phyloP scores from a whole-genome alignment of 768 basidiomycete genomes.

The Suillus lakei region DNA sequence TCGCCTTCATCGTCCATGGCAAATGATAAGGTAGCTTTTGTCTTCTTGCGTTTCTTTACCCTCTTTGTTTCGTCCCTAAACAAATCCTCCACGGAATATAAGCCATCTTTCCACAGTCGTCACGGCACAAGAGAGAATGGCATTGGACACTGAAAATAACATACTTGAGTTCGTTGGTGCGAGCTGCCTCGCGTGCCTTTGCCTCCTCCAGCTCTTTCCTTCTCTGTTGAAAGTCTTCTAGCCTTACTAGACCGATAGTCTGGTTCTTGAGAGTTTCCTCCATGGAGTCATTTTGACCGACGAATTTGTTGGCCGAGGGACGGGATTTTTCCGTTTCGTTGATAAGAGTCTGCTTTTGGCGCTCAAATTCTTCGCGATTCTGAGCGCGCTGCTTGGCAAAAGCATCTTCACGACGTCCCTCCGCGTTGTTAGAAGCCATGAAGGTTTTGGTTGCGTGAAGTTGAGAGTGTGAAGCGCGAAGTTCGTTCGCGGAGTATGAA shows the following conservation, averaged over 20 bases:
- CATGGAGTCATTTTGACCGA: constrained; percentile 92
- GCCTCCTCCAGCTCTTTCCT: constrained; percentile 91
- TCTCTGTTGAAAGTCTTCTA: constrained; percentile 92
- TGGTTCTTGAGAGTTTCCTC: constrained; percentile 91
- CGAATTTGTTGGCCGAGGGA: constrained; percentile 86
- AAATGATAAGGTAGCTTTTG: constrained; percentile 90
- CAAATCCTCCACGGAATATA: constrained; percentile 78
- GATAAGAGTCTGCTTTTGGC: constrained; percentile 80
- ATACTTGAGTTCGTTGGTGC: constrained; percentile 87
- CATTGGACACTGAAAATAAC: constrained; percentile 42
- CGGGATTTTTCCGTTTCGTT: constrained; percentile 93
- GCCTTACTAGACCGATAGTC: constrained; percentile 88
- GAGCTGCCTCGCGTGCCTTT: constrained; percentile 86
- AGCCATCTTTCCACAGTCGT: constrained; percentile 51
- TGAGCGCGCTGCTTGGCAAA: constrained; percentile 82
- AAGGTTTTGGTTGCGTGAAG: constrained; percentile 18
- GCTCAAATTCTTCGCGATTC: constrained; percentile 81
- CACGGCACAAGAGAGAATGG: constrained; percentile 17
- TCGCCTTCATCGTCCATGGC: constrained; percentile 79
- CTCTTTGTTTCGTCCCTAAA: constrained; percentile 89
- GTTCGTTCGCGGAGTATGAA: constrained; percentile 31
- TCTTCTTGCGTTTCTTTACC: constrained; percentile 92
- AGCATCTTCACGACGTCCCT: constrained; percentile 86
- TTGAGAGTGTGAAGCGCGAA: constrained; percentile 12
- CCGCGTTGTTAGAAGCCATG: constrained; percentile 80